phyloP scores from a whole-genome alignment of 2,329 filamentous ascomycete species.

The Fusarium pseudograminearum region DNA sequence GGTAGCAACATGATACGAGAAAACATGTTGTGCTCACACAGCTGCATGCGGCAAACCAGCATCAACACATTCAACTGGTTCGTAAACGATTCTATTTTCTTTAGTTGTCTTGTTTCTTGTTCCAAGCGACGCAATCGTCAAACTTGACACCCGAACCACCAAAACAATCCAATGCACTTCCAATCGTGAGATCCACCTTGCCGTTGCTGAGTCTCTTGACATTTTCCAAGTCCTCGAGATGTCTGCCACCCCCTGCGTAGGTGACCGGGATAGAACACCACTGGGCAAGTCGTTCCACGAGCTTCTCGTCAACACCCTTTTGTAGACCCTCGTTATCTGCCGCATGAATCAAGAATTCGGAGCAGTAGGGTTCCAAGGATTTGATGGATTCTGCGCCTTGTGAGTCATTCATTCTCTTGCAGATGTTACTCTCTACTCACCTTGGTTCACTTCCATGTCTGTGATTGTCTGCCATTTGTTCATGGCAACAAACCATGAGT shows the following conservation, averaged over 20 bases:
- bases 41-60: neutral
- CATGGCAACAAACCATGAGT: conserved; percentile 96
- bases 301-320: conserved; percentile 86
- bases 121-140: conserved; percentile 91
- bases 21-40: neutral
- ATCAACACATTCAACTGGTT: neutral
- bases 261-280: conserved; percentile 96
- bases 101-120: conserved; percentile 61
- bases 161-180: conserved; percentile 95
- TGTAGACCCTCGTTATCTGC: conserved; percentile 97
- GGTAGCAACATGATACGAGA: neutral
- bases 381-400: conserved; percentile 76
- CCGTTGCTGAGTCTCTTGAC: conserved; percentile 84
- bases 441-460: conserved; percentile 91
- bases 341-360: conserved; percentile 96
- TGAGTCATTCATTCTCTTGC: conserved; percentile 24
- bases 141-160: conserved; percentile 89
- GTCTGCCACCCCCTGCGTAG: conserved; percentile 93
- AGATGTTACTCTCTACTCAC: conserved; percentile 59
- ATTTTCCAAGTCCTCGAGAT: conserved; percentile 82
- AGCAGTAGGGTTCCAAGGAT: conserved; percentile 88
- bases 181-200: conserved; percentile 93
- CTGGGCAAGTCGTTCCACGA: conserved; percentile 79
- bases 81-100: conserved; percentile 14
- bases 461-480: conserved; percentile 99